These are phyloP conservation scores for Beauveria caledonica DNA, from an alignment of 2,329 filamentous ascomycete genomes.

Conservation along the genomic window DNA sequence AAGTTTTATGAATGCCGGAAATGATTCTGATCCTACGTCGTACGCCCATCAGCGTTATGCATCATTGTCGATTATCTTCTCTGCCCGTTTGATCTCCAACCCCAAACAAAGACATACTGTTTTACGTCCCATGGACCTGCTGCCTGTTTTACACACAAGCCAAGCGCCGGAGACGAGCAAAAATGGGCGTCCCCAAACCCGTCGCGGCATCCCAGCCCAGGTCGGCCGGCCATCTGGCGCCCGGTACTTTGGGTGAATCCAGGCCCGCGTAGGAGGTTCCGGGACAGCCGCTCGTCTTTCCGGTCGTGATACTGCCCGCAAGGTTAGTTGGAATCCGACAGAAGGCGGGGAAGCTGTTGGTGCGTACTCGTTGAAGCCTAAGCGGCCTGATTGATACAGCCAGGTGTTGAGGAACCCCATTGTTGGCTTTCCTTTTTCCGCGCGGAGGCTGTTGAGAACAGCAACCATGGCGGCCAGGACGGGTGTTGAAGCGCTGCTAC, in stretches of 20 bases:
- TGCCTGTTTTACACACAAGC: background rate
- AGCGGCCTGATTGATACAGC: constrained; percentile 37
- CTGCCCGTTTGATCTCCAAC: background rate
- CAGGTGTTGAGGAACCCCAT: constrained; percentile 56
- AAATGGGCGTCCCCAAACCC: constrained; percentile 39
- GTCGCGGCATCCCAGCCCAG: constrained; percentile 31
- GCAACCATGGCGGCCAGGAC: constrained; percentile 54
- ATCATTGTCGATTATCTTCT: too few relatives aligned
- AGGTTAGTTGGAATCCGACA: background rate
- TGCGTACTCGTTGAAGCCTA: constrained; percentile 29
- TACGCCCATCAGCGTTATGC: too few relatives aligned
- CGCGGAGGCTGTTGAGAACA: constrained; percentile 55
- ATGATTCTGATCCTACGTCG: too few relatives aligned
- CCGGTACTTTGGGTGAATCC: constrained; percentile 19
- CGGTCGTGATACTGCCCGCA: constrained; percentile 26
- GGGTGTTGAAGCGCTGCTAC: constrained; percentile 47
- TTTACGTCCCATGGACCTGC: background rate
- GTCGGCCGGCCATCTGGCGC: constrained; percentile 22
- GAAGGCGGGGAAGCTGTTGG: background rate
- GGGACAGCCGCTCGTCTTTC: constrained; percentile 24
- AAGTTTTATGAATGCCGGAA: too few relatives aligned
- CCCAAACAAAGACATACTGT: background rate
- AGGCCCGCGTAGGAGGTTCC: constrained; percentile 20
- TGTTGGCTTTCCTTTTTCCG: constrained; percentile 42
- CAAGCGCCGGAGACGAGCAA: constrained; percentile 23